Conservation (phyloP, 2,329 filamentous ascomycete species). For the Pseudophaeomoniella oleicola region DNA sequence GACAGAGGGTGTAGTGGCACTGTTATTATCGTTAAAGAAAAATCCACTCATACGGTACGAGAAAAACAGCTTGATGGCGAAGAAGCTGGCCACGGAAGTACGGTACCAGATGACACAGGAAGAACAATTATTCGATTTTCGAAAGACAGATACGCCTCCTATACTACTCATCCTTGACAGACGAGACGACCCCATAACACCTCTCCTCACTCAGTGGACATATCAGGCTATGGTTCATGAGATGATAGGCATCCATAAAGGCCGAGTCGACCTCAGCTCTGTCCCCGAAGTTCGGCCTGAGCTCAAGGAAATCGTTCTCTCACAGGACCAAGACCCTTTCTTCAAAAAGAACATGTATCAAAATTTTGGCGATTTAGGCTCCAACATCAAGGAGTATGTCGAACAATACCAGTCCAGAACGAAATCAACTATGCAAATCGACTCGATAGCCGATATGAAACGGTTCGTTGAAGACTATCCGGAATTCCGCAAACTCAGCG, state of each 20-base stretch:
- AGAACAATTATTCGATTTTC: conserved; percentile 90
- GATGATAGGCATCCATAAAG: conserved; percentile 82
- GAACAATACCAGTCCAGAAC: conserved; percentile 96
- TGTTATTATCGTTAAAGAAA: conserved; percentile 85
- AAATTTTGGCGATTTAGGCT: conserved; percentile 89
- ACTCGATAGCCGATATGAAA: conserved; percentile 98
- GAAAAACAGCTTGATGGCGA: conserved; percentile 76
- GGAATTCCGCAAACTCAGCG: conserved; percentile 90
- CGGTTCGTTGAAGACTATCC: conserved; percentile 98
- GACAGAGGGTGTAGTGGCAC: conserved; percentile 72
- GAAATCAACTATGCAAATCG: conserved; percentile 90
- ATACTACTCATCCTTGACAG: conserved; percentile 83
- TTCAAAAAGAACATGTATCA: conserved; percentile 99
- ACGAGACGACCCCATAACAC: conserved; percentile 87
- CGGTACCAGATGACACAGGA: conserved; percentile 90
- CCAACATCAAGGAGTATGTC: conserved; percentile 97
- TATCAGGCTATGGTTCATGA: conserved; percentile 99
- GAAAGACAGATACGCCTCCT: conserved; percentile 85
- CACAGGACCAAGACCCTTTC: conserved; percentile 94
- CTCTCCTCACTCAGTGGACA: conserved; percentile 91
- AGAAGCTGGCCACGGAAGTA: conserved; percentile 86
- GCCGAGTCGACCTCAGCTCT: conserved; percentile 75
- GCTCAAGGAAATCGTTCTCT: conserved; percentile 84
- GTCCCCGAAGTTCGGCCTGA: conserved; percentile 76
- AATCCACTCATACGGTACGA: conserved; percentile 88